Evolutionary conservation across 208 protist species (phyloP).

Genomic region (Sergeia podlipaevii): DNA sequence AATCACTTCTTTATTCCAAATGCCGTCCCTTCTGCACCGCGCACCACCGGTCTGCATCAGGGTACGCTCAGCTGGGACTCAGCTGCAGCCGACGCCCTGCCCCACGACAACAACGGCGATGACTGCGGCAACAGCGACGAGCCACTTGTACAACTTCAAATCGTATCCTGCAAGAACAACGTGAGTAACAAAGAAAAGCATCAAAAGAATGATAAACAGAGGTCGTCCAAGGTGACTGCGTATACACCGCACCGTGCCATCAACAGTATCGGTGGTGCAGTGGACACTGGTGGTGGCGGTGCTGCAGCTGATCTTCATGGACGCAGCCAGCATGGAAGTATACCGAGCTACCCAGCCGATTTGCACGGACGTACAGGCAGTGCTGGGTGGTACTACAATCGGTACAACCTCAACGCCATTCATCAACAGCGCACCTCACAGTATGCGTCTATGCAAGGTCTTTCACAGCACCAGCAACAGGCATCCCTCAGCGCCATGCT

Average conservation of each 20-base stretch:
- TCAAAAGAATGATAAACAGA: no score
- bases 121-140: conserved; percentile 1
- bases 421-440: conserved; percentile 21
- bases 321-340: neutral
- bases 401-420: conserved; percentile 26
- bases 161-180: neutral
- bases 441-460: no score
- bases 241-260: no score
- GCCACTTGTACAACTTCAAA: neutral
- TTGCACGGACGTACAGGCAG: conserved; percentile 65
- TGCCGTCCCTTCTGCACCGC: conserved; percentile 2
- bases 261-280: no score
- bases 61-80: no score
- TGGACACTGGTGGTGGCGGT: no score
- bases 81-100: neutral
- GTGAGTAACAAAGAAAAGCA: no score
- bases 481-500: conserved; percentile 7
- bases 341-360: neutral
- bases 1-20: conserved; percentile 6
- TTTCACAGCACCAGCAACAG: conserved; percentile 10
- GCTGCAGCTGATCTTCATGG: no score
- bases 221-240: no score
- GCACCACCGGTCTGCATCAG: no score
- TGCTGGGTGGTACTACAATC: conserved; percentile 50
- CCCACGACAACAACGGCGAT: neutral